phyloP scores from a whole-genome alignment of 495 filamentous ascomycete species.

The Penicillium roqueforti region DNA sequence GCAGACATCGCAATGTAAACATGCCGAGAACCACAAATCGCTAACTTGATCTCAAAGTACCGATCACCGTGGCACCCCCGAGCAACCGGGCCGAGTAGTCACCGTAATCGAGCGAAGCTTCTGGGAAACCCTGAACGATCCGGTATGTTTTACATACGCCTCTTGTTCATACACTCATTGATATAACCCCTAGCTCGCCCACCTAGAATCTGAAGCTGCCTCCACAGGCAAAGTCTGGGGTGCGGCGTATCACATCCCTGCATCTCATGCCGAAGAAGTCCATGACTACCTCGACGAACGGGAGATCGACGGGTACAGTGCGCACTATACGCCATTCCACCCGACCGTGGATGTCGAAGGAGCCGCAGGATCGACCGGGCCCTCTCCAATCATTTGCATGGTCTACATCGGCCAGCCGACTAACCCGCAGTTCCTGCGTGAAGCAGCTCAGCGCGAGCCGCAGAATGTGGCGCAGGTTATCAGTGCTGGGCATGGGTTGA shows the following conservation, averaged over 20 bases:
- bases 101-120: conserved; percentile 80
- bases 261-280: conserved; percentile 70
- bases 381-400: conserved; percentile 51
- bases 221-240: conserved; percentile 75
- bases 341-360: conserved; percentile 32
- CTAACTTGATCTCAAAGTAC: conserved; percentile 44
- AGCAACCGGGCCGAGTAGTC: conserved; percentile 83
- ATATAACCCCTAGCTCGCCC: conserved; percentile 25
- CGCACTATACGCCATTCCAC: conserved; percentile 81
- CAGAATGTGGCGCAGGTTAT: conserved; percentile 83
- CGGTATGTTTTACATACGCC: conserved; percentile 19
- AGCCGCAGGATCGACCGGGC: neutral
- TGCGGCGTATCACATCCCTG: conserved; percentile 82
- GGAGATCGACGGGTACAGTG: conserved; percentile 94
- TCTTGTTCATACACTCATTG: neutral
- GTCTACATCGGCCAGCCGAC: conserved; percentile 94
- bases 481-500: conserved; percentile 68
- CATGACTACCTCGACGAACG: conserved; percentile 90
- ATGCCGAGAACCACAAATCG: neutral
- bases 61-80: conserved; percentile 91
- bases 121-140: conserved; percentile 76
- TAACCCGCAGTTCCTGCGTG: conserved; percentile 83
- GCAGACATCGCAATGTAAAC: neutral
- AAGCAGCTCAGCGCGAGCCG: conserved; percentile 66
- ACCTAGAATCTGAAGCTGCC: conserved; percentile 31